Evolutionary conservation across 1,284 basidiomycete species (phyloP).

Genomic region (Ustilago curta): DNA sequence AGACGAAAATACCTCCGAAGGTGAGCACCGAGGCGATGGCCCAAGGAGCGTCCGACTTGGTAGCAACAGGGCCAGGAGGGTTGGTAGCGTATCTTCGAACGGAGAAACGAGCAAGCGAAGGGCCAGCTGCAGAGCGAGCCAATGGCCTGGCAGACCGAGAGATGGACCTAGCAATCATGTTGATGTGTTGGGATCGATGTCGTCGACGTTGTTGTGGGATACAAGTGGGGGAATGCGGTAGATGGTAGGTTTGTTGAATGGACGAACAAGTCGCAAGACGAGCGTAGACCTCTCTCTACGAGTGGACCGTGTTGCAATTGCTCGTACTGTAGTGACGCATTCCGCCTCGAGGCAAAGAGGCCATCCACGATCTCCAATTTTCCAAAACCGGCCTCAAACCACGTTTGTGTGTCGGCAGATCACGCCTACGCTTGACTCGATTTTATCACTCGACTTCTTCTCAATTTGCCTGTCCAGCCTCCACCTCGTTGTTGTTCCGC

Average conservation of each 20-base stretch:
- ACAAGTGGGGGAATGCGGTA: not conserved
- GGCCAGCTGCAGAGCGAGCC: conserved; percentile 21
- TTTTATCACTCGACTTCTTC: too few relatives aligned
- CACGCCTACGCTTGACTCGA: too few relatives aligned
- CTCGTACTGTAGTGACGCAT: not conserved
- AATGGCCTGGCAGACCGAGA: conserved; percentile 32
- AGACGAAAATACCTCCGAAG: conserved; percentile 56
- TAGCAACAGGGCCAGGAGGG: conserved; percentile 8
- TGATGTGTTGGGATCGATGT: not conserved
- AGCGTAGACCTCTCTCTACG: not conserved
- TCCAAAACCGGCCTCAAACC: too few relatives aligned
- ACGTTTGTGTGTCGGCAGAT: too few relatives aligned
- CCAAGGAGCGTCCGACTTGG: conserved; percentile 50
- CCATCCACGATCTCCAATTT: too few relatives aligned
- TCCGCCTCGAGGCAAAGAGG: too few relatives aligned
- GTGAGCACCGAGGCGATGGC: conserved; percentile 51
- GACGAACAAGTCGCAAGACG: not conserved
- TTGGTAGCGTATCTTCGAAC: conserved; percentile 30
- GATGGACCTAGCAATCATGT: conserved; percentile 37
- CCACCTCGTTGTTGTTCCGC: too few relatives aligned
- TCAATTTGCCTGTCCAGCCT: too few relatives aligned
- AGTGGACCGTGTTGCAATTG: not conserved
- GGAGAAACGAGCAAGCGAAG: conserved; percentile 24
- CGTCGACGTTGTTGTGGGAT: not conserved
- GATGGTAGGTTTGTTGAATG: not conserved